phyloP scores from a whole-genome alignment of 2,329 filamentous ascomycete species.

The Ramularia collo-cygni region DNA sequence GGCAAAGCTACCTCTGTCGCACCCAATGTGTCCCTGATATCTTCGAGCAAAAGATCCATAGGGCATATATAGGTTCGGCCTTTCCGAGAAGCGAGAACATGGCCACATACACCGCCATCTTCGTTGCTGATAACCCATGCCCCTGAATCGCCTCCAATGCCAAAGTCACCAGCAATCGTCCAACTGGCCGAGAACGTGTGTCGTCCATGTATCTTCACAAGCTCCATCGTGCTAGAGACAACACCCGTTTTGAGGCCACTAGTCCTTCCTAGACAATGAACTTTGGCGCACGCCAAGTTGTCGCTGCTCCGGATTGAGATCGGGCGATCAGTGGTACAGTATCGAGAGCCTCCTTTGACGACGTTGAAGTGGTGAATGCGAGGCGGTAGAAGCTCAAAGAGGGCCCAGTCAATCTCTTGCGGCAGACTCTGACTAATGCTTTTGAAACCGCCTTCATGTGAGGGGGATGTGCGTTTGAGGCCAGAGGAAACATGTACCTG shows the following conservation, averaged over 20 bases:
- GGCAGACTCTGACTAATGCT: slow-evolving; percentile 57
- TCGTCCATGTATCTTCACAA: slow-evolving; percentile 82
- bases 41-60: slow-evolving; percentile 82
- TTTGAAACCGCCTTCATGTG: slow-evolving; percentile 27
- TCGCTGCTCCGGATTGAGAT: slow-evolving; percentile 52
- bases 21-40: slow-evolving; percentile 73
- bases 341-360: slow-evolving; percentile 50
- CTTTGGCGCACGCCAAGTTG: slow-evolving; percentile 64
- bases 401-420: slow-evolving; percentile 93
- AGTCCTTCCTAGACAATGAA: slow-evolving; percentile 84
- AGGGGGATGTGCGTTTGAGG: slow-evolving; percentile 54
- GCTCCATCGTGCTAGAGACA: slow-evolving; percentile 69
- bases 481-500: slow-evolving; percentile 86
- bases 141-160: slow-evolving; percentile 79
- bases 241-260: slow-evolving; percentile 73
- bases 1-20: slow-evolving; percentile 66
- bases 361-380: slow-evolving; percentile 66
- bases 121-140: slow-evolving; percentile 84
- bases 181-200: slow-evolving; percentile 69
- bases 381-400: slow-evolving; percentile 70
- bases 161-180: slow-evolving; percentile 53
- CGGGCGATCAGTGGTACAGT: slow-evolving; percentile 27
- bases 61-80: slow-evolving; percentile 86
- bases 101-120: slow-evolving; percentile 75
- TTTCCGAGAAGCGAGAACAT: slow-evolving; percentile 71